Evolutionary conservation across 352 stramenopile genomes (phyloP).

Genomic region (Phytophthora multivora): DNA sequence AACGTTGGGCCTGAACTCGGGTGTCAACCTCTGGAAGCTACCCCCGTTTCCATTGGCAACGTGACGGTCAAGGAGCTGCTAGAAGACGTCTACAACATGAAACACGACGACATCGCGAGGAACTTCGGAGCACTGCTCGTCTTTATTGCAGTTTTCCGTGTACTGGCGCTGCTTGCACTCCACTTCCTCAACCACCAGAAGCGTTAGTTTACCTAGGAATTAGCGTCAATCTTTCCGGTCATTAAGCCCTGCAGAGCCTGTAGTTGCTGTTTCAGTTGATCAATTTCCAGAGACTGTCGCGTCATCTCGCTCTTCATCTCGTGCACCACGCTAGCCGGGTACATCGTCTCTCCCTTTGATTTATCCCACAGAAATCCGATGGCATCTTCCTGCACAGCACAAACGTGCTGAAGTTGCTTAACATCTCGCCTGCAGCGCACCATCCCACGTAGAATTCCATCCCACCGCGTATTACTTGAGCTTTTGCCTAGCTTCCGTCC

Average conservation of each 20-base stretch:
- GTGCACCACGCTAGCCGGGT: conserved; percentile 3
- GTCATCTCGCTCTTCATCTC: conserved; percentile 26
- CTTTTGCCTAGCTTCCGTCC: conserved; percentile 3
- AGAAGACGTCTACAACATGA: conserved; percentile 23
- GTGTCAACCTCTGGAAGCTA: conserved; percentile 15
- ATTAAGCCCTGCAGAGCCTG: conserved; percentile 30
- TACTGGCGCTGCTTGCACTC: conserved; percentile 18
- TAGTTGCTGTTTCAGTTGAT: conserved; percentile 30
- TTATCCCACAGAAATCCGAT: conserved; percentile 27
- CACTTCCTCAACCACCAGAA: conserved; percentile 30
- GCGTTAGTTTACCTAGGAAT: background rate
- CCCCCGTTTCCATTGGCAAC: conserved; percentile 17
- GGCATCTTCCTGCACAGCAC: conserved; percentile 49
- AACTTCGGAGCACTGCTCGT: conserved; percentile 13
- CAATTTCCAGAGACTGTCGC: conserved; percentile 35
- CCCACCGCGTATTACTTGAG: background rate
- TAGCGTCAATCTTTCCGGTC: background rate
- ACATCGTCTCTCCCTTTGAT: background rate
- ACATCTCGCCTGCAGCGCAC: conserved; percentile 37
- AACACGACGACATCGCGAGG: conserved; percentile 13
- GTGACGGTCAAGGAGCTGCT: conserved; percentile 17
- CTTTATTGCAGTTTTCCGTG: conserved; percentile 19
- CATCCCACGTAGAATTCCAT: conserved; percentile 12
- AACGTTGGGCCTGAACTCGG: conserved; percentile 17
- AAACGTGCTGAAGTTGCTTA: conserved; percentile 50